Evolutionary conservation across 768 basidiomycete genomes (phyloP), one percentile per base, ranked within the genome.

Genomic region (Suillus cothurnatus): DNA sequence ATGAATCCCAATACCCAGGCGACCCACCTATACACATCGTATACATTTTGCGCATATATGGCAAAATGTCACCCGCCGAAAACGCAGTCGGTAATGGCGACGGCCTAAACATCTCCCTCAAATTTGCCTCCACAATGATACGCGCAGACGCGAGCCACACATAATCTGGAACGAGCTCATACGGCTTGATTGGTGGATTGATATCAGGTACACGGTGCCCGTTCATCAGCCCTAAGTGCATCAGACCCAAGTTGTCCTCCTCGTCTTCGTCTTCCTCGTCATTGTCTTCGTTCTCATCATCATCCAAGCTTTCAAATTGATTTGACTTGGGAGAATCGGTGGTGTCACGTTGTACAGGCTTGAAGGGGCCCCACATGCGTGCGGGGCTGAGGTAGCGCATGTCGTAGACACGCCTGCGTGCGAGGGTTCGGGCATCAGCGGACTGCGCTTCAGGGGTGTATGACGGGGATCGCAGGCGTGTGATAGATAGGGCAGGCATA

Each of bases 81-180:
- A 39, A 45, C 9, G 39, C 28, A 34, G 17, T 47, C 23, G n/a
- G 64, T 50, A 12, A 3, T 21, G 47, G 49, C 19, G 36, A 41
- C 61, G 21, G 32, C 6, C 63, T 68, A 34, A 81, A 76, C 4
- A 78, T 60, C 14, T 85, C 84, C 14, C 74, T 77, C 64, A 87
- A 62, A 64, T 86, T 88, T 38, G 80, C 77, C 68, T 88, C 86
- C 19, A 87, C 77, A 12, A 86, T 75, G 28, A 82, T 74, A 15
- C 86, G 80, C 11, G 78, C 85, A 17, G 84, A 82, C 3, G 84
- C 78, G 15, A 87, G 80, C 72, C 79, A 87, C 2, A 76, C 74
- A 72, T 86, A 88, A 68, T 88, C 86, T 0, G 83, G 83, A 19
- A 81, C 66, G 21, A 74, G 72, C 26, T 82, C 74, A 32, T 75